Evolutionary conservation across 495 filamentous ascomycete genomes (phyloP).

Genomic region (Friedmanniomyces endolithicus): DNA sequence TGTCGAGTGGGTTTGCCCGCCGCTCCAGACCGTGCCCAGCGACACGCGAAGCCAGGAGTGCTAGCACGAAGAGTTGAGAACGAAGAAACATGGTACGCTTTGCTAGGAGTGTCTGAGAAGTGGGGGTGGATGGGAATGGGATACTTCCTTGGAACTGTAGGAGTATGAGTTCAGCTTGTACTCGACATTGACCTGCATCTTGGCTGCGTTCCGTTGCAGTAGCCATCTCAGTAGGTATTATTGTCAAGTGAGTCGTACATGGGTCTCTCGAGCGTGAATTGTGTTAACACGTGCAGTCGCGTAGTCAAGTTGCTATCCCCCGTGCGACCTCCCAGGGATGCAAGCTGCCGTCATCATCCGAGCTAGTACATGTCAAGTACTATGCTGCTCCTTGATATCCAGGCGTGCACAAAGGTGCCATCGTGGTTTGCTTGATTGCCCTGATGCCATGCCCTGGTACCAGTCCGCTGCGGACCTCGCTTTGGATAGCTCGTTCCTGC

Average conservation of each 20-base stretch:
- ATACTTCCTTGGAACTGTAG: background rate
- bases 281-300: background rate
- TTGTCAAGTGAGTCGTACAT: no score
- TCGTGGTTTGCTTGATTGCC: background rate
- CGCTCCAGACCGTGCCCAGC: background rate
- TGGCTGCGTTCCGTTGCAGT: background rate
- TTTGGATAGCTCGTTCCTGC: background rate
- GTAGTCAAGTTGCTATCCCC: background rate
- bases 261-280: no score
- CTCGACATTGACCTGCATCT: background rate
- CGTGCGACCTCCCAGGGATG: background rate
- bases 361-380: background rate
- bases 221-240: no score
- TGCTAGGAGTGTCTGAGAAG: background rate
- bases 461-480: background rate
- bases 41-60: background rate
- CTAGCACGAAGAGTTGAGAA: background rate
- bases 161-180: background rate
- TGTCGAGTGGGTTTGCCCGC: background rate
- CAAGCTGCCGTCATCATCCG: background rate
- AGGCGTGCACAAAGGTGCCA: no score
- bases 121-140: background rate
- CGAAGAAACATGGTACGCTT: background rate
- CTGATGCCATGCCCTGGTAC: background rate
- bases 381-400: no score